Percentiles rank a stretch among this genome's conserved stretches.
Conservation (phyloP, 1,284 basidiomycete species). For the Anthracocystis panici-leucophaei region DNA sequence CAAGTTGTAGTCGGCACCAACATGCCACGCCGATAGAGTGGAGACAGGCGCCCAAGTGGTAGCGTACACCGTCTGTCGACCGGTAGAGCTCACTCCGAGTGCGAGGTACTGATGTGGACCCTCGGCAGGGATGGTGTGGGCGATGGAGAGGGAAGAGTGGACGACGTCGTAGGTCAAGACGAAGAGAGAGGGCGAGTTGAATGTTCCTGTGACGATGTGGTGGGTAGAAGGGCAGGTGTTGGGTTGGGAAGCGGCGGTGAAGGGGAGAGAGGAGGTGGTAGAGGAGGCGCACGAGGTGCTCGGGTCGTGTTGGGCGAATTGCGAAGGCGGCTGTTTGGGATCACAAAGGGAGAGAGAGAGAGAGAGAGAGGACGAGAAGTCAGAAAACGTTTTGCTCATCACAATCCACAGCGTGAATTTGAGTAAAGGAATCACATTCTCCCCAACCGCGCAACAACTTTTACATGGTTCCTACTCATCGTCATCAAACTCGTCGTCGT, state of each 20-base stretch:
- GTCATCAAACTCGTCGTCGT: constrained; percentile 23
- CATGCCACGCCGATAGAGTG: constrained; percentile 52
- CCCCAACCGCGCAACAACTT: neutral
- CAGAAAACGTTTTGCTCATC: constrained; percentile 3
- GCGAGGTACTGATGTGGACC: constrained; percentile 62
- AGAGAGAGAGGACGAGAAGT: neutral
- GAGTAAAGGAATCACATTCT: neutral
- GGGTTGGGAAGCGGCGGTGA: neutral
- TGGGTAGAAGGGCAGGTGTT: constrained; percentile 31
- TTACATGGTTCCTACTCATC: neutral
- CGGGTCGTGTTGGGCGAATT: constrained; percentile 14
- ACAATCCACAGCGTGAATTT: neutral
- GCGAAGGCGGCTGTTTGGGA: constrained; percentile 5
- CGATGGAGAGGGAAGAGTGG: constrained; percentile 26
- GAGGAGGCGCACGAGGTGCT: constrained; percentile 9
- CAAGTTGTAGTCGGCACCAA: constrained; percentile 8
- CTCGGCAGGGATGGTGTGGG: constrained; percentile 21
- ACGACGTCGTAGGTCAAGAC: constrained; percentile 55
- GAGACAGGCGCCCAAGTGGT: constrained; percentile 56
- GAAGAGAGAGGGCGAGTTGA: constrained; percentile 56
- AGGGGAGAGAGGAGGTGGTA: neutral
- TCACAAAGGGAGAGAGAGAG: neutral
- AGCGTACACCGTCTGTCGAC: constrained; percentile 49
- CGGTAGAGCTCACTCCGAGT: constrained; percentile 15
- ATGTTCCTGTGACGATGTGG: constrained; percentile 58